Evolutionary conservation across 1,284 basidiomycete genomes (phyloP).

Genomic region (Puccinia triticina): DNA sequence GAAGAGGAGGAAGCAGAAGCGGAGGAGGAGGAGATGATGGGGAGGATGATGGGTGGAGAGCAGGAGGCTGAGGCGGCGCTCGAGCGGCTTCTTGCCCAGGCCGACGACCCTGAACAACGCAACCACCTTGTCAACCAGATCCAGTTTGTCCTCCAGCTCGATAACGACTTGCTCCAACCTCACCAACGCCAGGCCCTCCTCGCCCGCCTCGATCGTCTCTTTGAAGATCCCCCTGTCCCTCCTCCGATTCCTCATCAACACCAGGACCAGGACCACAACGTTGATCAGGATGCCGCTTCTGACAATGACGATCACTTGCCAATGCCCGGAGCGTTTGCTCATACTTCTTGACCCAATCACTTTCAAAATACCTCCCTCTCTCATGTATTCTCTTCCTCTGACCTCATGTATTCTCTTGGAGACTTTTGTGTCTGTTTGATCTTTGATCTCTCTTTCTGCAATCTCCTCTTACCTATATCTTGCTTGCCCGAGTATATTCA

Average conservation of each 20-base stretch:
- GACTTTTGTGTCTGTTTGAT: neutral
- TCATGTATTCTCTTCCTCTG: neutral
- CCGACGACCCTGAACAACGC: neutral
- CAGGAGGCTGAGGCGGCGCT: neutral
- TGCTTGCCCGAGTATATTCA: neutral
- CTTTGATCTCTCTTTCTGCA: neutral
- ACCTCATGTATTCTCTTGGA: neutral
- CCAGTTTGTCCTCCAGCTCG: constrained; percentile 52
- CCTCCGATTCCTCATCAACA: neutral
- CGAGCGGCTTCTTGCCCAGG: neutral
- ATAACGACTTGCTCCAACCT: constrained; percentile 51
- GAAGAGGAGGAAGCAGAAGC: neutral
- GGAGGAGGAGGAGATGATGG: neutral
- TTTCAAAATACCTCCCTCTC: neutral
- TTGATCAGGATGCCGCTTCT: neutral
- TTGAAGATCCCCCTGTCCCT: neutral
- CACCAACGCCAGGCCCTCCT: constrained; percentile 53
- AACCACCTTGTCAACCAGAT: constrained; percentile 46
- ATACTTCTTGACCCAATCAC: neutral
- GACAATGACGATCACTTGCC: neutral
- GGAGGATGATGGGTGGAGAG: neutral
- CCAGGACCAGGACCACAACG: neutral
- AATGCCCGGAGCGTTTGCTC: neutral
- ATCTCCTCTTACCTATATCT: neutral
- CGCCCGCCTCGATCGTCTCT: constrained; percentile 34